These are phyloP conservation scores for Pistacia vera DNA, from an alignment of 345 rosid species.

Conservation along the genomic window DNA sequence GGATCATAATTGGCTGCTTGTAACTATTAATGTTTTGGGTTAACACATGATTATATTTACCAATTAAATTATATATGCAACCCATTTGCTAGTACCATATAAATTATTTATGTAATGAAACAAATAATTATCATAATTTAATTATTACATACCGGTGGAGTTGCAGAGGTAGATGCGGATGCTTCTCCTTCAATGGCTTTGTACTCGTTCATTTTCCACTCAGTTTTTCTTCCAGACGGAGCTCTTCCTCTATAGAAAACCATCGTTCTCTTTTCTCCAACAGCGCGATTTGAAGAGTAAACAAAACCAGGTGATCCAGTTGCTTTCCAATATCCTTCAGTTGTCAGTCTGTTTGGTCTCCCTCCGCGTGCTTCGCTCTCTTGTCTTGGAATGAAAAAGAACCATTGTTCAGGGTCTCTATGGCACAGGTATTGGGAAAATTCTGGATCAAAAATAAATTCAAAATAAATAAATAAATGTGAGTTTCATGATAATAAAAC, in stretches of 20 bases:
- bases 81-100: too few relatives aligned
- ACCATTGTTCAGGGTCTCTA: slow-evolving; percentile 42
- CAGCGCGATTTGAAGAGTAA: slow-evolving; percentile 30
- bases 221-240: slow-evolving; percentile 40
- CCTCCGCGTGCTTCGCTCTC: slow-evolving; percentile 43
- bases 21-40: not conserved
- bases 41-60: not conserved
- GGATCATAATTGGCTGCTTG: not conserved
- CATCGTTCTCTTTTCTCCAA: slow-evolving; percentile 47
- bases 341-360: slow-evolving; percentile 38
- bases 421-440: slow-evolving; percentile 28
- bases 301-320: too few relatives aligned
- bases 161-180: not conserved
- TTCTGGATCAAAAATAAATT: slow-evolving; percentile 19
- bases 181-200: slow-evolving; percentile 23
- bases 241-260: slow-evolving; percentile 51
- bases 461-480: not conserved
- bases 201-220: slow-evolving; percentile 53
- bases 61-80: too few relatives aligned
- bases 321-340: slow-evolving; percentile 10
- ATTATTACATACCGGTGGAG: not conserved
- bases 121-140: not conserved
- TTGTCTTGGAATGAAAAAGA: slow-evolving; percentile 47
- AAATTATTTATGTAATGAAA: too few relatives aligned
- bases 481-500: not conserved